Percentiles rank a stretch among this genome's conserved stretches.
Conservation (phyloP, 805 yeast genomes). For the Cephaloascus fragrans region DNA sequence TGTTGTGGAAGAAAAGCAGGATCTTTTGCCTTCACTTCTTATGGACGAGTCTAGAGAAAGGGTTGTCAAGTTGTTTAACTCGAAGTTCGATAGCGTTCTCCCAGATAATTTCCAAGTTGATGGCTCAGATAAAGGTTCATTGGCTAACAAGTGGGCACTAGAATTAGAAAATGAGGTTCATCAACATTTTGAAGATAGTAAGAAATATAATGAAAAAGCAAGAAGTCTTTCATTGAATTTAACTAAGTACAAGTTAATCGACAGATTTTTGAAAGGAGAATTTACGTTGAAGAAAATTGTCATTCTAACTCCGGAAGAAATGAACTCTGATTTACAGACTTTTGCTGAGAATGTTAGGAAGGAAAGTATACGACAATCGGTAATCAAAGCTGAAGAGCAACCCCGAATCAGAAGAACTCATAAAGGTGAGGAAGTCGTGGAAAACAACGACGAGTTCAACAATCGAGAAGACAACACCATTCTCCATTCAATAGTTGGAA, state of each 20-base stretch:
- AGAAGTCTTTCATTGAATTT: slow-evolving; percentile 57
- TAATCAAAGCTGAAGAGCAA: slow-evolving; percentile 47
- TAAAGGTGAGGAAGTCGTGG: slow-evolving; percentile 81
- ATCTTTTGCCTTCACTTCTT: slow-evolving; percentile 7
- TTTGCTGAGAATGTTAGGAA: slow-evolving; percentile 64
- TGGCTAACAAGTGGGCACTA: slow-evolving; percentile 36
- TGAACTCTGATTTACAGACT: slow-evolving; percentile 67
- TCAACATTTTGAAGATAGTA: slow-evolving; percentile 22
- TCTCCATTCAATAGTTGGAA: neutral
- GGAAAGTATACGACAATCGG: slow-evolving; percentile 59
- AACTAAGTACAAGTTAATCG: slow-evolving; percentile 48
- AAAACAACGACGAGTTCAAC: slow-evolving; percentile 13
- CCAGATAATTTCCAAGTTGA: slow-evolving; percentile 18
- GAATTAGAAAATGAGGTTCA: slow-evolving; percentile 43
- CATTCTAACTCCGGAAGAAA: slow-evolving; percentile 59
- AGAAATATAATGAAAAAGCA: slow-evolving; percentile 56
- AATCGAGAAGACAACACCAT: slow-evolving; percentile 19
- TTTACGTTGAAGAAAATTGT: slow-evolving; percentile 52
- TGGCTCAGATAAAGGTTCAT: slow-evolving; percentile 15
- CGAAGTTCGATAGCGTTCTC: slow-evolving; percentile 30
- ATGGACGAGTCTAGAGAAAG: slow-evolving; percentile 30
- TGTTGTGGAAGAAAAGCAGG: slow-evolving; percentile 7
- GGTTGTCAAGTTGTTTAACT: slow-evolving; percentile 42
- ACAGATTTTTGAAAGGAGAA: slow-evolving; percentile 43
- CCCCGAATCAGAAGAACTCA: slow-evolving; percentile 74